Conservation (phyloP, 371 early-diverging fungal genomes). For the Mortierella sp. region DNA sequence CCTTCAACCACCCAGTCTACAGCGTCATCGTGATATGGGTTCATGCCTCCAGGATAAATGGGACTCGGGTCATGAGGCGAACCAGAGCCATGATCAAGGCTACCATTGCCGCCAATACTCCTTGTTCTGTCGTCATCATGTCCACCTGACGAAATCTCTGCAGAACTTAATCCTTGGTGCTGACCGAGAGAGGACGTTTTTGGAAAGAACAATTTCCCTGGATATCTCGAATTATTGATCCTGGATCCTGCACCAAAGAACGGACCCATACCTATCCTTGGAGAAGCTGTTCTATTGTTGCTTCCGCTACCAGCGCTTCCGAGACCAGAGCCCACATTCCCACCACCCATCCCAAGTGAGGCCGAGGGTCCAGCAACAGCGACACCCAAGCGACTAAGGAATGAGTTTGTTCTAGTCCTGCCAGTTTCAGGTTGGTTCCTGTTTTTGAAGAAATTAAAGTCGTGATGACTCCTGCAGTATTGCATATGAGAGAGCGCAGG, state of each 20-base stretch:
- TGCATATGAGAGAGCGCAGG: background rate
- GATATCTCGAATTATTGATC: slow-evolving; percentile 15
- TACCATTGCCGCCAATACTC: background rate
- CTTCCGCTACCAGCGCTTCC: background rate
- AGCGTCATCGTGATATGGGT: slow-evolving; percentile 56
- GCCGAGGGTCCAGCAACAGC: slow-evolving; percentile 10
- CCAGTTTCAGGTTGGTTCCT: slow-evolving; percentile 36
- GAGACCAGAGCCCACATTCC: background rate
- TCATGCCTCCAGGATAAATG: slow-evolving; percentile 44
- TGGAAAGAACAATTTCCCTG: slow-evolving; percentile 36
- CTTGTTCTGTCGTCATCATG: slow-evolving; percentile 1
- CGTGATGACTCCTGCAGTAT: slow-evolving; percentile 43
- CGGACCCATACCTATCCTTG: slow-evolving; percentile 52
- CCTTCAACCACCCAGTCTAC: slow-evolving; percentile 63
- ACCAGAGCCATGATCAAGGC: slow-evolving; percentile 6
- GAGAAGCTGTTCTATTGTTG: slow-evolving; percentile 11
- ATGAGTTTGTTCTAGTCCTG: slow-evolving; percentile 29
- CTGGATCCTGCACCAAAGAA: slow-evolving; percentile 30
- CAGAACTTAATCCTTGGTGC: slow-evolving; percentile 10
- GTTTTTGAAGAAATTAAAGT: slow-evolving; percentile 57
- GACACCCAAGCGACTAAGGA: slow-evolving; percentile 43
- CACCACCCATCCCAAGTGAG: background rate
- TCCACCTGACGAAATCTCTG: slow-evolving; percentile 4
- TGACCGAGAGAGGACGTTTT: slow-evolving; percentile 13
- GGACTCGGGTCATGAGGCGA: slow-evolving; percentile 29